These are phyloP conservation scores for Globisporangium canariense DNA, from an alignment of 352 stramenopile genomes.

Conservation along the genomic window DNA sequence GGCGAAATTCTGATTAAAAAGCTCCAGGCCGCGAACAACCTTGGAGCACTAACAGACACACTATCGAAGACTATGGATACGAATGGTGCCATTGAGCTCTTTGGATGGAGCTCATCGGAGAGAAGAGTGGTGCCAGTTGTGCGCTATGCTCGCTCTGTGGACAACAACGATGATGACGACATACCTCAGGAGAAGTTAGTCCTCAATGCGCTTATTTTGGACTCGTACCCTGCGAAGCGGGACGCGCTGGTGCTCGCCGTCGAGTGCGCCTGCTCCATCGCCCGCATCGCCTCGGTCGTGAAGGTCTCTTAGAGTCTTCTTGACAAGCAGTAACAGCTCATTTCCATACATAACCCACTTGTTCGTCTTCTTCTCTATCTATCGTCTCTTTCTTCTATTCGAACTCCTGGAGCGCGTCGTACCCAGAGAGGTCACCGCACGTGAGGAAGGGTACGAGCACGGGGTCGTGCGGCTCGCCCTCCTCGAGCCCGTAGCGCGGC, in stretches of 20 bases:
- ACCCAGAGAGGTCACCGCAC: slow-evolving; percentile 92
- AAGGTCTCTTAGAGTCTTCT: slow-evolving; percentile 16
- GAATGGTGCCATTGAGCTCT: slow-evolving; percentile 18
- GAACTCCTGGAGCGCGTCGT: slow-evolving; percentile 67
- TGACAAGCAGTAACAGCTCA: slow-evolving; percentile 4
- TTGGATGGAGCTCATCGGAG: slow-evolving; percentile 37
- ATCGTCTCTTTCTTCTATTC: slow-evolving; percentile 22
- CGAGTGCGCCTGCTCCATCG: slow-evolving; percentile 37
- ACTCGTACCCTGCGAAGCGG: slow-evolving; percentile 40
- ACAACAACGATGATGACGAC: background rate
- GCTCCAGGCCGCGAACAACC: slow-evolving; percentile 26
- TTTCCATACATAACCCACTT: slow-evolving; percentile 4
- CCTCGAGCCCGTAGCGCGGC: slow-evolving; percentile 51
- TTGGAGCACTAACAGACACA: background rate
- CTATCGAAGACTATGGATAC: background rate
- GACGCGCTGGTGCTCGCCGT: slow-evolving; percentile 39
- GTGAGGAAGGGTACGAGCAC: slow-evolving; percentile 89
- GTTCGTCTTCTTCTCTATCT: background rate
- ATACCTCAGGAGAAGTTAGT: slow-evolving; percentile 21
- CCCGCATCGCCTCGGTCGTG: slow-evolving; percentile 39
- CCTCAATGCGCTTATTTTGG: slow-evolving; percentile 34
- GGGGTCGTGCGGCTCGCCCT: slow-evolving; percentile 46
- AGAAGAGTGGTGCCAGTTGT: slow-evolving; percentile 22
- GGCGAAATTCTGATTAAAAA: slow-evolving; percentile 21
- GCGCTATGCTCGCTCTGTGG: slow-evolving; percentile 11